Base-by-base conservation (phyloP, 352 stramenopile species). In the Globisporangium irregulare region DNA sequence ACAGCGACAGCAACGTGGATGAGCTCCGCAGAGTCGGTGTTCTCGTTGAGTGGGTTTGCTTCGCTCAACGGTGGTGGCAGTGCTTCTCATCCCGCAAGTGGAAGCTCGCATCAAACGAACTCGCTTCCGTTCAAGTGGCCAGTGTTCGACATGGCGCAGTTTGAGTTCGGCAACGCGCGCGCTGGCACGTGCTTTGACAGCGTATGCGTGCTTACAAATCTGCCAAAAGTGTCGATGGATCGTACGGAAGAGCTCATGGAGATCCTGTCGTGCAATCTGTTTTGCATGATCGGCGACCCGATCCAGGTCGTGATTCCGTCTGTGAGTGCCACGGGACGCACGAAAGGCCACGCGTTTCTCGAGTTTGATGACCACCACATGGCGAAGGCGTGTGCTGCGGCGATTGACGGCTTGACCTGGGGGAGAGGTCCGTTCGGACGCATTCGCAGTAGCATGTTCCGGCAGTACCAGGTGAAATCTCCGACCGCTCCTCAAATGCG, bases 61-160 rank as follows among this genome's bases (percentile, higher is more conserved):
- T 32, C 10, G 15, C 29, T 18, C 43, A 51, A 24, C 3, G 43
- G 18, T n/a, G 15, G 41, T 12, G 43, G 10, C 22, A 51, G 18
- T 51, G 43, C 15, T 32, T 32, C 29, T 50, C 12, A 2, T 51
- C 43, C 41, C 48, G 66, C n/a, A 27, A 51, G 15, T 29, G 43
- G 10, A n/a, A 25, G 53, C n/a, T 20, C 50, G 14, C 27, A 34
- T 36, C 69, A 70, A 34, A 58, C 48, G 5, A 71, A 59, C 1
- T 76, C 82, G 57, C 71, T 85, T 24, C 73, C 78, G n/a, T 88
- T 92, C 66, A 92, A 94, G 58, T 95, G 88, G 88, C 88, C 88
- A 27, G 86, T 95, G 8, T 94, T 95, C 64, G 88, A 95, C 61
- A 95, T 95, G 88, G 88, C 88, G 0, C 88, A 94, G 68, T 95